phyloP scores from a whole-genome alignment of 1,284 basidiomycete species.

The Ceraceosorus bombacis region DNA sequence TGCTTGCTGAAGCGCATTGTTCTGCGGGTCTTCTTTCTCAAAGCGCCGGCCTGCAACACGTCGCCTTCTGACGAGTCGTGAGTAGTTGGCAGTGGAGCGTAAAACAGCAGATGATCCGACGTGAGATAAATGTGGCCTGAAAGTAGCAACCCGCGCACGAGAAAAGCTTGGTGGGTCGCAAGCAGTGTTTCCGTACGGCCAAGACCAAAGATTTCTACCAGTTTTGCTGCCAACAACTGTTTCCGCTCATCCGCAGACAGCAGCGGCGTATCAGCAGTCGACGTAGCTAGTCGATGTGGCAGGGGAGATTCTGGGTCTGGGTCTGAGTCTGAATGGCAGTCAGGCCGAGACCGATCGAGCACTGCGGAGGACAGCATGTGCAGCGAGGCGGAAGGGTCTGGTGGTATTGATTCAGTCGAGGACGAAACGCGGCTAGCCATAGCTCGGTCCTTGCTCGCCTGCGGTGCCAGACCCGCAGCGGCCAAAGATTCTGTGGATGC shows the following conservation, averaged over 20 bases:
- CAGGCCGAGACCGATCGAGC: background rate
- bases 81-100: conserved; percentile 66
- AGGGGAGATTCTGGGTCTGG: no score
- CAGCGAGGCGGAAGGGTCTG: background rate
- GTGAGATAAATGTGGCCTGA: conserved; percentile 97
- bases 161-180: conserved; percentile 30
- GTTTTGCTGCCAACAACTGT: conserved; percentile 20
- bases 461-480: background rate
- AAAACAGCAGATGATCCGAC: conserved; percentile 85
- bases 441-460: background rate
- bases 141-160: conserved; percentile 56
- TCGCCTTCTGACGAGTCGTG: conserved; percentile 15
- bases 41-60: conserved; percentile 20
- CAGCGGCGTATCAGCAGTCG: no score
- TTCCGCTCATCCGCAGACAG: no score
- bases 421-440: background rate
- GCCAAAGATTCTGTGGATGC: background rate
- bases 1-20: conserved; percentile 36
- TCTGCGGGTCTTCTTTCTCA: conserved; percentile 28
- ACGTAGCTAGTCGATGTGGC: no score
- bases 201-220: conserved; percentile 22
- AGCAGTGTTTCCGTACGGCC: conserved; percentile 22
- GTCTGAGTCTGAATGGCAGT: no score
- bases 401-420: background rate
- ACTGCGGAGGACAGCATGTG: background rate